phyloP scores from a whole-genome alignment of 1,139 yeast genomes.

The Hyphopichia buzzinii region DNA sequence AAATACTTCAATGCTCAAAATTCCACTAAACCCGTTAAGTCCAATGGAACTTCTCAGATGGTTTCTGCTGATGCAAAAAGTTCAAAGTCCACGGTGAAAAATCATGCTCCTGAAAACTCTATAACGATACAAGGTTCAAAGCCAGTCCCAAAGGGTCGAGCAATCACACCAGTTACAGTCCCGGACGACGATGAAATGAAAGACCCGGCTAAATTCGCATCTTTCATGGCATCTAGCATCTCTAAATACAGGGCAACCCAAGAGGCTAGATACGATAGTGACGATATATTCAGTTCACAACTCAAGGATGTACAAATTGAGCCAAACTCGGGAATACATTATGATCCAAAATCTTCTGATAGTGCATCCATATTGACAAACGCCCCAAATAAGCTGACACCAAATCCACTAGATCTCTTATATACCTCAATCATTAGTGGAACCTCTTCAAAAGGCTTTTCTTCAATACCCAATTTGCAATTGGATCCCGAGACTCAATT shows the following conservation, averaged over 20 bases:
- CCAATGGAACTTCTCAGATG: too few relatives aligned
- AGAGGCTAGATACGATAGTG: constrained; percentile 13
- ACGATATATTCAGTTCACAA: constrained; percentile 2
- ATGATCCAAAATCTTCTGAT: background rate
- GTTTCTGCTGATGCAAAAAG: background rate
- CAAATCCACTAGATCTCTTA: background rate
- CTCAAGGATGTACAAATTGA: background rate
- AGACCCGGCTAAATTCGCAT: constrained; percentile 31
- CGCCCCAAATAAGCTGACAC: background rate
- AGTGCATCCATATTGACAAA: background rate
- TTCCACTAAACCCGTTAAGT: background rate
- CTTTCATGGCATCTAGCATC: constrained; percentile 34
- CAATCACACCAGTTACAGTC: too few relatives aligned
- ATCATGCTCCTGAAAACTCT: background rate
- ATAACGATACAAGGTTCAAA: background rate
- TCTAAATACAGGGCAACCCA: constrained; percentile 32
- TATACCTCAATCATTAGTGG: background rate
- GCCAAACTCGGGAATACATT: background rate
- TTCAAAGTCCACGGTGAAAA: background rate
- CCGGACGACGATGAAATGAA: constrained; percentile 13
- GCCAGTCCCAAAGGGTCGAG: background rate
- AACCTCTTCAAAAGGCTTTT: background rate
- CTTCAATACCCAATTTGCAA: background rate
- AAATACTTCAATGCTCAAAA: background rate
- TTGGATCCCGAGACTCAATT: constrained; percentile 1